Conservation (phyloP, 1,284 basidiomycete species). For the Austroboletus niveus region DNA sequence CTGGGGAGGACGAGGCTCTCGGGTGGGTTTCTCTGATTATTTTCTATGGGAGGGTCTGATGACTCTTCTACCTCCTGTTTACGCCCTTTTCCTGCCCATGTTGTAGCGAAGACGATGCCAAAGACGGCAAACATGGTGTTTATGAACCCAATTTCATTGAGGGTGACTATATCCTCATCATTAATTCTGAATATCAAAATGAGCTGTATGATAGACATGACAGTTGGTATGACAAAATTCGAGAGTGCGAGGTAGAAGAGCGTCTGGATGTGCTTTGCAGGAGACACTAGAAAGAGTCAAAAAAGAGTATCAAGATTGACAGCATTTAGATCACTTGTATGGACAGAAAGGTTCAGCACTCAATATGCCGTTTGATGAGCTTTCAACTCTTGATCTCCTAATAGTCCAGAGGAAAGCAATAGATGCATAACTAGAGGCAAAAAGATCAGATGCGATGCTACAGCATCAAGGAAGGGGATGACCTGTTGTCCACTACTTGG, state of each 20-base stretch:
- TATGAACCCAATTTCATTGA: slow-evolving; percentile 2
- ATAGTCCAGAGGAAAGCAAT: slow-evolving; percentile 20
- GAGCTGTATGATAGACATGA: slow-evolving; percentile 19
- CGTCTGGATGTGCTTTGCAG: slow-evolving; percentile 11
- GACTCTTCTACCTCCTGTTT: background rate
- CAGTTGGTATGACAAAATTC: slow-evolving; percentile 23
- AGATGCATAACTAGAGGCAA: slow-evolving; percentile 16
- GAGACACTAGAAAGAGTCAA: background rate
- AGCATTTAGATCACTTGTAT: background rate
- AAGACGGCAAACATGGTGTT: slow-evolving; percentile 23
- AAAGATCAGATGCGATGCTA: background rate
- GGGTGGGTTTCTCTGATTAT: too few species aligned
- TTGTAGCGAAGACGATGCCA: slow-evolving; percentile 27
- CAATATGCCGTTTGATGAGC: background rate
- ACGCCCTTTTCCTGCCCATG: slow-evolving; percentile 23
- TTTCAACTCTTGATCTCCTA: background rate
- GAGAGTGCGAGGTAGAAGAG: slow-evolving; percentile 19
- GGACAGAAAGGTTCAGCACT: background rate
- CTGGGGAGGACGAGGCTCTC: too few species aligned
- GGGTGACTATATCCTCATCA: background rate
- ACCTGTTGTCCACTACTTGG: slow-evolving; percentile 25
- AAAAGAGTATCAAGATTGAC: background rate
- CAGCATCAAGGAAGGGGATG: background rate
- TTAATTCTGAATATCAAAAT: too few species aligned
- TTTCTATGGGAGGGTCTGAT: too few species aligned